Conservation (phyloP, 1,139 yeast genomes). For the Pichia sp. region DNA sequence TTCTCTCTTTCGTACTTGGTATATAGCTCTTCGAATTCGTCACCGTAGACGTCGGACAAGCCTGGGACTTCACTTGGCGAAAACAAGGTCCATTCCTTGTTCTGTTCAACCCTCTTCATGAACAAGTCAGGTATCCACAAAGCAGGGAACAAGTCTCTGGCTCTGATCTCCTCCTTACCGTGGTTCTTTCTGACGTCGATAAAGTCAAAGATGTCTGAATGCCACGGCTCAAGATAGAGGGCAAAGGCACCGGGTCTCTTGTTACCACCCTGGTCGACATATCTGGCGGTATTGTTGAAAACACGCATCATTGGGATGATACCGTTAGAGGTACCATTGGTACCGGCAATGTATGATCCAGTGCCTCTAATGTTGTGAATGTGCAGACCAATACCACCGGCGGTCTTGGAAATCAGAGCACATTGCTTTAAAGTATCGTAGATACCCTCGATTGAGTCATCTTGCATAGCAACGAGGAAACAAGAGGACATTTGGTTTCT, state of each 20-base stretch:
- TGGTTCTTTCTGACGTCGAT: conserved; percentile 52
- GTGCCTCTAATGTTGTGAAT: conserved; percentile 50
- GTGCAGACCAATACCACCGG: conserved; percentile 60
- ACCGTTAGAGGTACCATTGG: conserved; percentile 55
- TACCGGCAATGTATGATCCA: conserved; percentile 50
- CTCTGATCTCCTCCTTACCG: conserved; percentile 54
- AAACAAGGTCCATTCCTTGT: conserved; percentile 54
- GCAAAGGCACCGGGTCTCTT: conserved; percentile 64
- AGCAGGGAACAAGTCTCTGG: conserved; percentile 55
- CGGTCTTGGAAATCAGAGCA: conserved; percentile 54
- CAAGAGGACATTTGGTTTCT: conserved; percentile 50
- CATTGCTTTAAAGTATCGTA: conserved; percentile 51
- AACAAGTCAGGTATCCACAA: conserved; percentile 60
- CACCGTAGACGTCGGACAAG: conserved; percentile 51
- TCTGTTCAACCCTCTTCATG: conserved; percentile 55
- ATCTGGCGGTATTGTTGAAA: conserved; percentile 56
- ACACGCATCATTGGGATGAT: conserved; percentile 57
- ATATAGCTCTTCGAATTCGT: conserved; percentile 48
- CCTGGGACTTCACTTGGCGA: conserved; percentile 60
- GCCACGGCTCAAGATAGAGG: conserved; percentile 62
- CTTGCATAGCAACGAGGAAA: conserved; percentile 54
- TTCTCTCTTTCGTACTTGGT: conserved; percentile 48
- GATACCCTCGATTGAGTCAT: conserved; percentile 57
- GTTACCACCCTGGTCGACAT: conserved; percentile 62
- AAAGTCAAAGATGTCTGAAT: conserved; percentile 51